Base-by-base conservation (phyloP, 352 stramenopile genomes). In the Pythium inflatum region DNA sequence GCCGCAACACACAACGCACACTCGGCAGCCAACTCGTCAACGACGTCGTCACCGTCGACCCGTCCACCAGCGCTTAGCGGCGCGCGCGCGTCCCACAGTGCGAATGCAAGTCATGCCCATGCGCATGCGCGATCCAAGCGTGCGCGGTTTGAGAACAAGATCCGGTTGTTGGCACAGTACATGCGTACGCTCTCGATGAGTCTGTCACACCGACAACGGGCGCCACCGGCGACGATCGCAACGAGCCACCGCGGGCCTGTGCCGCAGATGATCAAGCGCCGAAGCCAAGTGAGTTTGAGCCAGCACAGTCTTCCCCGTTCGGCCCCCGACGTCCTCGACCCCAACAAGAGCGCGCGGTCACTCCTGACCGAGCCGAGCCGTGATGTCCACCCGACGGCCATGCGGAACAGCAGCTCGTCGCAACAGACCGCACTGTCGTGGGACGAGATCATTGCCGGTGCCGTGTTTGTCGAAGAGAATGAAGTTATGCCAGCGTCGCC, bases 401-500 rank as follows among this genome's bases (percentile, higher is more conserved):
- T 33, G 2, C 59, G 59, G 20, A 41, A n/a, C 49, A 76, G 70
- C 54, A 63, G 55, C 50, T 67, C 59, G 1, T 67, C 58, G 2
- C 51, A 72, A 14, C 49, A 72, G 13, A 66, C 62, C 13, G 48
- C 59, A 13, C 56, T 77, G 18, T 60, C 59, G 18, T 77, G 70
- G 70, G 70, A 77, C 25, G 70, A 77, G 62, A 73, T 77, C 33
- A 73, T 68, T 58, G 59, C 56, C 9, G 70, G 54, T 16, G 70
- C 70, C 51, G 45, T 71, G 31, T 33, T 73, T 7, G 65, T 77
- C 25, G 76, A 88, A 14, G 70, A 79, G 18, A 79, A 82, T 51
- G 80, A 88, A 41, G 72, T 85, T 13, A 79, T 84, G 78, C 56
- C 73, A 2, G 55, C 62, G 16, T 76, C 69, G 6, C 79, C 80